These are phyloP conservation scores for Dionaea muscipula DNA, from an alignment of 179 eudicot genomes.

Conservation along the genomic window DNA sequence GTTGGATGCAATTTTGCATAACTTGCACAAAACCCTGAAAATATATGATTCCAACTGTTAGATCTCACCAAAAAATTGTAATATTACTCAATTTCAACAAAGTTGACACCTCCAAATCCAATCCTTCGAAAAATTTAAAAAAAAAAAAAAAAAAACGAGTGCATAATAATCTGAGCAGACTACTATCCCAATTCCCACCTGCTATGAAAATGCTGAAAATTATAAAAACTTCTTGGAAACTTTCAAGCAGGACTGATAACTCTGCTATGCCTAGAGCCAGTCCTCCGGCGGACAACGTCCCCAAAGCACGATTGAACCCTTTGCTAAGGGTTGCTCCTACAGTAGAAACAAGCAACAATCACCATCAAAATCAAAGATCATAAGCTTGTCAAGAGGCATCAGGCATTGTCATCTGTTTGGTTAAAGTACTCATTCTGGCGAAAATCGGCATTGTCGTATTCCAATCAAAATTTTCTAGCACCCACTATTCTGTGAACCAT, in stretches of 20 bases:
- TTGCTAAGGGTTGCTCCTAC: conserved; percentile 12
- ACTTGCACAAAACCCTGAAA: conserved; percentile 30
- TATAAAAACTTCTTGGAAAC: conserved; percentile 8
- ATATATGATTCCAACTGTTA: too few relatives aligned
- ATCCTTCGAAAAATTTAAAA: background rate
- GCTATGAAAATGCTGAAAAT: conserved; percentile 9
- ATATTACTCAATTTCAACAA: too few relatives aligned
- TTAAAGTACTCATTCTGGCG: too few relatives aligned
- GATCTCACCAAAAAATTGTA: too few relatives aligned
- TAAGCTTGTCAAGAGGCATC: too few relatives aligned
- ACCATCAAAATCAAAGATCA: background rate
- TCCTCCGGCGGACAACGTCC: conserved; percentile 17
- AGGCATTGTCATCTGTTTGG: too few relatives aligned
- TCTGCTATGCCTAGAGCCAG: conserved; percentile 16
- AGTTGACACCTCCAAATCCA: too few relatives aligned
- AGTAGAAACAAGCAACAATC: background rate
- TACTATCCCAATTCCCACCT: conserved; percentile 7
- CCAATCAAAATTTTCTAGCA: too few relatives aligned
- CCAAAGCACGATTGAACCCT: conserved; percentile 13
- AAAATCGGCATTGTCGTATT: too few relatives aligned
- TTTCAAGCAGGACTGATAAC: conserved; percentile 2
- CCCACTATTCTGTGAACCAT: too few relatives aligned
- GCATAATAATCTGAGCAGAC: too few relatives aligned
- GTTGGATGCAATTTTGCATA: conserved; percentile 38
- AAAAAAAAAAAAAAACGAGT: background rate